Conservation (phyloP, 2,329 filamentous ascomycete species). For the Penicillium polonicum region DNA sequence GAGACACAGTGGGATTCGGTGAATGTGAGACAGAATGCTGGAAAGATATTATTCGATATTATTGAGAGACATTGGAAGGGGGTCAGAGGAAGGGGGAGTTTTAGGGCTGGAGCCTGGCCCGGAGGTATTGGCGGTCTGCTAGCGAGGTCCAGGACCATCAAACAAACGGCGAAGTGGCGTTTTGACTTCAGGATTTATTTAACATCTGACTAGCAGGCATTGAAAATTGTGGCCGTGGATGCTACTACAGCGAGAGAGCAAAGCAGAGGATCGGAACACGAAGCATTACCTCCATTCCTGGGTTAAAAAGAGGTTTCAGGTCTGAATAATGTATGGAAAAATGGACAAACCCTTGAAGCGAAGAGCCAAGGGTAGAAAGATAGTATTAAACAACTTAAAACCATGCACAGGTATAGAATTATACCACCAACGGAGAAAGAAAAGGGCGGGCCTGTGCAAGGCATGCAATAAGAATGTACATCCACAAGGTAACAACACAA, state of each 20-base stretch:
- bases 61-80: constrained; percentile 6
- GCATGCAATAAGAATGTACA: constrained; percentile 24
- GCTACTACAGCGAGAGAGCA: neutral
- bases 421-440: constrained; percentile 13
- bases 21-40: neutral
- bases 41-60: neutral
- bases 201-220: neutral
- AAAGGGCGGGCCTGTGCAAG: constrained; percentile 23
- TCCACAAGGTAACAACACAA: constrained; percentile 26
- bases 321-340: neutral
- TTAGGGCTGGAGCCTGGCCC: neutral
- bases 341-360: constrained; percentile 6
- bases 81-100: neutral
- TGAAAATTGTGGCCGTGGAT: neutral
- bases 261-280: neutral
- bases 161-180: neutral
- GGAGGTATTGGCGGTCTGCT: neutral
- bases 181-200: neutral
- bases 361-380: constrained; percentile 12
- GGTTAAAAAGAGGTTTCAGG: neutral
- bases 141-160: neutral
- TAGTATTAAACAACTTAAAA: constrained; percentile 30
- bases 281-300: neutral
- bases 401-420: constrained; percentile 17
- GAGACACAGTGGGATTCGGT: constrained; percentile 3